A percentile compares a stretch with the other conserved stretches of the same genome.
These are phyloP conservation scores for Atkinsonella texensis DNA, from an alignment of 2,329 filamentous ascomycete genomes.

Conservation along the genomic window DNA sequence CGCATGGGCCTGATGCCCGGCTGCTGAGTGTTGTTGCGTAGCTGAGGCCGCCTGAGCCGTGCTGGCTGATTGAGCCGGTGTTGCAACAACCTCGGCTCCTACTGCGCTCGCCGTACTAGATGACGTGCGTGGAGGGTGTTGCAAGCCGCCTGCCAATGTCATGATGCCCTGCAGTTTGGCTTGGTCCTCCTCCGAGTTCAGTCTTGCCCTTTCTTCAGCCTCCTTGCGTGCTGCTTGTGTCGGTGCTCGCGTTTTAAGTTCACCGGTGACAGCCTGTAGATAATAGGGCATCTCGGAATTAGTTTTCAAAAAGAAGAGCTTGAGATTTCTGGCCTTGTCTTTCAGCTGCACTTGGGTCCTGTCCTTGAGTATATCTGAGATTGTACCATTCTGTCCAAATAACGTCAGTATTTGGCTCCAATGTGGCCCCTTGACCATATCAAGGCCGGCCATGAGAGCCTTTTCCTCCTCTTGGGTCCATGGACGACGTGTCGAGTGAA, in stretches of 20 bases:
- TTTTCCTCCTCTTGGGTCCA: conserved; percentile 88
- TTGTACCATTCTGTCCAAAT: conserved; percentile 67
- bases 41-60: conserved; percentile 15
- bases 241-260: conserved; percentile 74
- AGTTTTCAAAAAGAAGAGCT: conserved; percentile 84
- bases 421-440: conserved; percentile 80
- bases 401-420: conserved; percentile 86
- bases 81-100: conserved; percentile 20
- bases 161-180: conserved; percentile 49
- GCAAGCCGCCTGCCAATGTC: conserved; percentile 39
- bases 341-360: conserved; percentile 86
- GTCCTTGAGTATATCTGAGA: conserved; percentile 76
- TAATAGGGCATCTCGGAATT: conserved; percentile 86
- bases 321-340: conserved; percentile 82
- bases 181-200: conserved; percentile 47
- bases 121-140: conserved; percentile 25
- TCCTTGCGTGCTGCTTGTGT: conserved; percentile 59
- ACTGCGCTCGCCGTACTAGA: conserved; percentile 15
- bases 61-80: conserved; percentile 21
- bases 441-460: conserved; percentile 76
- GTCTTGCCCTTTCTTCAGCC: conserved; percentile 49
- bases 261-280: conserved; percentile 75
- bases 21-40: conserved; percentile 1
- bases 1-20: neutral
- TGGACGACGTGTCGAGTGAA: conserved; percentile 56